A percentile compares a stretch with the other conserved stretches of the same genome.
Conservation (phyloP, 2,329 filamentous ascomycete species). For the Fusarium albosuccineum region DNA sequence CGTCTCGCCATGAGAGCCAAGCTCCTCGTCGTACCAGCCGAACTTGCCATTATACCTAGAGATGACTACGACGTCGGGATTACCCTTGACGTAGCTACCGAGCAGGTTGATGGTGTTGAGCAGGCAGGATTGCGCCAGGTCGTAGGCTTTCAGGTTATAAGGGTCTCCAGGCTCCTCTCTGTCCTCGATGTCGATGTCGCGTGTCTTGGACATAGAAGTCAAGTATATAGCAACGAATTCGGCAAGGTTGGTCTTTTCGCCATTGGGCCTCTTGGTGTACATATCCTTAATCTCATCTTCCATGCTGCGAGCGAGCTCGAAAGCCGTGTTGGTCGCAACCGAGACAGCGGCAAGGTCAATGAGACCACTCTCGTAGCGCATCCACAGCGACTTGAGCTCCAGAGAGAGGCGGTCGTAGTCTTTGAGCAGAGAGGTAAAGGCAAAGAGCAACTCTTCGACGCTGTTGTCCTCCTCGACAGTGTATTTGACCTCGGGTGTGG, state of each 20-base stretch:
- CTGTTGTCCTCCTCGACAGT: constrained; percentile 26
- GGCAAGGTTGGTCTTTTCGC: not conserved
- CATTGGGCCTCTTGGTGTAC: constrained; percentile 13
- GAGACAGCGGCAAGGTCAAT: constrained; percentile 37
- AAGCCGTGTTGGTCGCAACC: constrained; percentile 37
- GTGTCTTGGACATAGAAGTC: not conserved
- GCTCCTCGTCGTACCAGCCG: constrained; percentile 36
- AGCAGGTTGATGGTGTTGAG: constrained; percentile 18
- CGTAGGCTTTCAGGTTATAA: constrained; percentile 31
- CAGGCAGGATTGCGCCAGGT: constrained; percentile 9
- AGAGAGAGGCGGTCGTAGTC: constrained; percentile 21
- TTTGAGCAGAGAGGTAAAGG: constrained; percentile 17
- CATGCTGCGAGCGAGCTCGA: constrained; percentile 39
- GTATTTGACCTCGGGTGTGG: constrained; percentile 13
- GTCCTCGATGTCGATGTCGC: constrained; percentile 11
- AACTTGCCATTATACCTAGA: constrained; percentile 35
- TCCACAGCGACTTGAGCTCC: constrained; percentile 30
- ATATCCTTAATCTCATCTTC: constrained; percentile 61
- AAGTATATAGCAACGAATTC: constrained; percentile 6
- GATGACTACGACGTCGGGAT: not conserved
- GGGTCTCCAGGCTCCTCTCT: not conserved
- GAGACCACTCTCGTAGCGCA: not conserved
- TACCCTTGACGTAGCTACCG: not conserved
- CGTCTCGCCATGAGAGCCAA: not conserved
- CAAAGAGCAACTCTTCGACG: constrained; percentile 21